These are phyloP conservation scores for Clonostachys solani DNA, from an alignment of 2,329 filamentous ascomycete species.

Conservation along the genomic window DNA sequence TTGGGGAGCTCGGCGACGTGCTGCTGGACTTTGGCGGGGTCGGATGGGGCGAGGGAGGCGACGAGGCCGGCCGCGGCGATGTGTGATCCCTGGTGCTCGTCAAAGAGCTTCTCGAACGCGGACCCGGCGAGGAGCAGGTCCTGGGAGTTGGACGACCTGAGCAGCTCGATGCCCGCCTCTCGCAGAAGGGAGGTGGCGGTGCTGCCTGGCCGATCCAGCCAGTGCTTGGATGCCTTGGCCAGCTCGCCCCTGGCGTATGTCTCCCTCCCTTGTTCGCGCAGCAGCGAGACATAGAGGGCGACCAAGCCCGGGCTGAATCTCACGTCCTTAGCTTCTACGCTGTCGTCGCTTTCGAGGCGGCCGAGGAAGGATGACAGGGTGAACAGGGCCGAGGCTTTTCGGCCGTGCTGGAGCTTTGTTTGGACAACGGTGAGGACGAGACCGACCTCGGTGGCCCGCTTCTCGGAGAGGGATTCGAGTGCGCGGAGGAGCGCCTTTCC, in stretches of 20 bases:
- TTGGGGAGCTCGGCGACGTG: constrained; percentile 55
- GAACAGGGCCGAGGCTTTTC: constrained; percentile 69
- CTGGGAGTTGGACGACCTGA: constrained; percentile 66
- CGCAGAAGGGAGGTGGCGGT: constrained; percentile 63
- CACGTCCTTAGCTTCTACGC: constrained; percentile 57
- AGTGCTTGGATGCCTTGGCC: constrained; percentile 75
- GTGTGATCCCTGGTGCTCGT: constrained; percentile 61
- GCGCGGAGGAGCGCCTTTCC: constrained; percentile 67
- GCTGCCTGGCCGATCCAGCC: constrained; percentile 55
- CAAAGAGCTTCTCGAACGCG: constrained; percentile 72
- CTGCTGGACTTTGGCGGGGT: constrained; percentile 50
- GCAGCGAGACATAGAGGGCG: constrained; percentile 74
- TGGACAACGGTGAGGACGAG: constrained; percentile 77
- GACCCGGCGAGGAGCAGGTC: constrained; percentile 69
- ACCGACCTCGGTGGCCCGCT: constrained; percentile 75
- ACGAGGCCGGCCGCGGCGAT: constrained; percentile 79
- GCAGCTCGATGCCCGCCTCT: constrained; percentile 77
- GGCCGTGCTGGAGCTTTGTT: constrained; percentile 69
- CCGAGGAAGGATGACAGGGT: constrained; percentile 73
- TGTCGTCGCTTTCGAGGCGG: constrained; percentile 59
- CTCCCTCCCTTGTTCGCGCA: constrained; percentile 71
- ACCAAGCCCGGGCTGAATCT: constrained; percentile 84
- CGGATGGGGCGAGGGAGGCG: constrained; percentile 67
- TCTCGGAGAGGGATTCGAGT: constrained; percentile 66
- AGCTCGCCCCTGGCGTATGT: constrained; percentile 69